phyloP scores from a whole-genome alignment of 495 filamentous ascomycete species.

The Elaphomyces granulatus region DNA sequence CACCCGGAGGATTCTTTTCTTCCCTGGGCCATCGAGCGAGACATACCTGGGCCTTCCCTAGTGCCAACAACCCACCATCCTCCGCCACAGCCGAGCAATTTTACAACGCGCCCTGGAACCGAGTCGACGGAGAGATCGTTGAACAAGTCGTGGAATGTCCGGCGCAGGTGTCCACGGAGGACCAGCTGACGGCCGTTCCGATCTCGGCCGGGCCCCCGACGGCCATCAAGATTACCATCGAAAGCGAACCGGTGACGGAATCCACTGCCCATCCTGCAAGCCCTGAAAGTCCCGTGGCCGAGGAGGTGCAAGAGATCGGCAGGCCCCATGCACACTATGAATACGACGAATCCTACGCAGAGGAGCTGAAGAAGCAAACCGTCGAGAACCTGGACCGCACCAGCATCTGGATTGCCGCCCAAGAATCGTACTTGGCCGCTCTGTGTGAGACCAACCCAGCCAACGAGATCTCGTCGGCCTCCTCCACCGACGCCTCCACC shows the following conservation, averaged over 20 bases:
- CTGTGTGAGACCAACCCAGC: conserved; percentile 49
- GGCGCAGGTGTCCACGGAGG: conserved; percentile 28
- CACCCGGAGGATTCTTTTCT: conserved; percentile 82
- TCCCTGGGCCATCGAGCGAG: conserved; percentile 56
- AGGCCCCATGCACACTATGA: conserved; percentile 28
- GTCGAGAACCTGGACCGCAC: conserved; percentile 64
- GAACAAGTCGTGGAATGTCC: conserved; percentile 54
- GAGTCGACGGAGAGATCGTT: conserved; percentile 35
- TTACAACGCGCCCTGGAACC: conserved; percentile 64
- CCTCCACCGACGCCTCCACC: conserved; percentile 4
- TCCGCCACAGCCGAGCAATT: conserved; percentile 74
- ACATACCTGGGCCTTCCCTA: conserved; percentile 56
- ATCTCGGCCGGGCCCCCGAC: no score
- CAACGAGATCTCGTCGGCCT: conserved; percentile 19
- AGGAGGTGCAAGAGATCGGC: conserved; percentile 24
- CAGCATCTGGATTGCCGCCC: conserved; percentile 63
- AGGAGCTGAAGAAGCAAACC: conserved; percentile 45
- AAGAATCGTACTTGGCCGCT: conserved; percentile 60
- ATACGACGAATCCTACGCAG: conserved; percentile 55
- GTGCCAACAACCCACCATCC: conserved; percentile 41
- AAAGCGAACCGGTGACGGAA: conserved; percentile 13
- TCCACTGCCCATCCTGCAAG: conserved; percentile 15
- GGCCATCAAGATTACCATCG: conserved; percentile 35
- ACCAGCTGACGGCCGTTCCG: conserved; percentile 31
- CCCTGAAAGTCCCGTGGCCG: conserved; percentile 19